A percentile compares a stretch with the other conserved stretches of the same genome.
phyloP scores from a whole-genome alignment of 1,284 basidiomycete genomes.

The Ceratobasidium sp. region DNA sequence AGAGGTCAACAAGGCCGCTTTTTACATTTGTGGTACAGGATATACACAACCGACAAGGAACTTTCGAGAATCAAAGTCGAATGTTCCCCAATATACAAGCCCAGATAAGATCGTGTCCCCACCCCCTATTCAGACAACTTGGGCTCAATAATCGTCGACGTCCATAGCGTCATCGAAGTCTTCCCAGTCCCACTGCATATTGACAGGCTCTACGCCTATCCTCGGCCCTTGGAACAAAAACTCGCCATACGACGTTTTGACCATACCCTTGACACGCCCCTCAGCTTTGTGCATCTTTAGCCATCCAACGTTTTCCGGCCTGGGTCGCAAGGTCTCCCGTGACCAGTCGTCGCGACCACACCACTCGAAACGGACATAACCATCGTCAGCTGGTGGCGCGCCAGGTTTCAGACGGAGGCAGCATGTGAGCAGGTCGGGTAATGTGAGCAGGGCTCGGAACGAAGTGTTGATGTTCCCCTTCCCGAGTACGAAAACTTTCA shows the following conservation, averaged over 20 bases:
- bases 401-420: neutral
- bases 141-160: neutral
- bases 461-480: constrained; percentile 6
- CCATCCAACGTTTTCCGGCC: constrained; percentile 19
- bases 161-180: constrained; percentile 31
- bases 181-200: constrained; percentile 17
- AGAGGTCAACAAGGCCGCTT: neutral
- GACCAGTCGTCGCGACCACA: constrained; percentile 21
- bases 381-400: neutral
- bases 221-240: constrained; percentile 29
- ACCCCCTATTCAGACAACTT: too few species aligned
- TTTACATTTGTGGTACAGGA: neutral
- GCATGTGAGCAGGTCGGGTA: constrained; percentile 20
- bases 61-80: neutral
- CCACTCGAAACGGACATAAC: constrained; percentile 35
- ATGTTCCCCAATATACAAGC: neutral
- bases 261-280: constrained; percentile 33
- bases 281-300: constrained; percentile 31
- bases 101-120: too few species aligned
- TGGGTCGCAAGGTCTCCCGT: neutral
- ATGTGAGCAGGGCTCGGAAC: neutral
- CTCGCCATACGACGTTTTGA: constrained; percentile 16
- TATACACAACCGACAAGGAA: neutral
- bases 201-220: neutral
- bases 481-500: neutral